Evolutionary conservation across 2,329 filamentous ascomycete species (phyloP), one percentile per base, ranked within the genome.

Genomic region (Colletotrichum gigasporum): DNA sequence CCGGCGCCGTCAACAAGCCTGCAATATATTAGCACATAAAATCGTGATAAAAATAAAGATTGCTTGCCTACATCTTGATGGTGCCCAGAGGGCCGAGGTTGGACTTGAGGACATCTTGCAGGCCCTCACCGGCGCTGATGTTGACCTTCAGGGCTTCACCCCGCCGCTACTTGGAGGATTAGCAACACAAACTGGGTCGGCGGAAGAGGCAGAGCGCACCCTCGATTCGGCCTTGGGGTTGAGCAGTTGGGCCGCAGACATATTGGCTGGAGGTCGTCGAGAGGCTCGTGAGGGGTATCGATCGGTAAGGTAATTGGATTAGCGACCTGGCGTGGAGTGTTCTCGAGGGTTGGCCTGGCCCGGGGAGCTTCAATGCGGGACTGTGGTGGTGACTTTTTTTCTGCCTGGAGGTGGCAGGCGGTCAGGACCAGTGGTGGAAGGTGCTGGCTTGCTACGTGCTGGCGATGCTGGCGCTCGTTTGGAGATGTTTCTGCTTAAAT

Each of bases 171-270:
- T 48, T 72, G 74, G 56, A 70, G 51, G 45, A 71, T 78, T 74
- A 75, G 73, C 75, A 72, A 78, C 84, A 80, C 83, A 80, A 78
- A 71, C 70, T 72, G 70, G 72, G 26, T 47, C 37, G 26, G 32
- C 34, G 22, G 42, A 22, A 42, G 42, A 55, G 65, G 67, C 53
- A 68, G 64, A 67, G 83, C 91, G 74, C 85, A 96, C 94, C 82
- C 96, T 90, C 73, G 94, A 97, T 85, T 99, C 96, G 75, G 96
- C 96, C 86, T 99, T 99, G 67, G 96, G 96, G 82, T 99, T 99
- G 70, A 99, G 91, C 75, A 99, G 90, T 84, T 98, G 95, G 76
- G 96, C 94, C 72, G 96, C 96, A 82, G 94, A 98, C 96, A 98
- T 98, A 54, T 67, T 77, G 71, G 32, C 50, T 51, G 42, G 34